Evolutionary conservation across 2,329 filamentous ascomycete species (phyloP).

Genomic region (Colletotrichum lentis): DNA sequence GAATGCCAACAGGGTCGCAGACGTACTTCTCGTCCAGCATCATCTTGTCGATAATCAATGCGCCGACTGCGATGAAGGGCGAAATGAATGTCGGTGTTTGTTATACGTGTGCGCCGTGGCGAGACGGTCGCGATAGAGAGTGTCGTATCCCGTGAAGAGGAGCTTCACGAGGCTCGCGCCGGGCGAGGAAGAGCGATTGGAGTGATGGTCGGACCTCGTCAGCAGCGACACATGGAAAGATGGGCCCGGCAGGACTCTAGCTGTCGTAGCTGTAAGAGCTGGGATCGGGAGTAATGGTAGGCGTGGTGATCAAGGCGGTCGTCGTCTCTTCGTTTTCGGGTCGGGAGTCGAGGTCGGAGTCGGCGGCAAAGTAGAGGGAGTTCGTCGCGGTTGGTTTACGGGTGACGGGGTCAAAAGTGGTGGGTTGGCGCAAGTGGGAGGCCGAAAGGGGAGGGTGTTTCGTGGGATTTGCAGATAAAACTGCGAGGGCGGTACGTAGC

Average conservation of each 20-base stretch:
- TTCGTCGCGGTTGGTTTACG: constrained; percentile 14
- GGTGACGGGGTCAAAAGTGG: constrained; percentile 21
- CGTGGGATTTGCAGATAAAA: constrained; percentile 36
- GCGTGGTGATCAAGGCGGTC: constrained; percentile 3
- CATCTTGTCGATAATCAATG: constrained; percentile 35
- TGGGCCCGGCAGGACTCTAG: constrained; percentile 19
- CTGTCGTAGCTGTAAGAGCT: constrained; percentile 4
- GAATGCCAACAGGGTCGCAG: constrained; percentile 30
- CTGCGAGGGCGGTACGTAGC: constrained; percentile 31
- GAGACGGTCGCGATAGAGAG: constrained; percentile 25
- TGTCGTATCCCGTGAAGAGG: constrained; percentile 28
- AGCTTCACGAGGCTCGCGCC: constrained; percentile 41
- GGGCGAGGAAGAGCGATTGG: constrained; percentile 38
- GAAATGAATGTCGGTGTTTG: constrained; percentile 30
- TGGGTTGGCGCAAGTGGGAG: constrained; percentile 29
- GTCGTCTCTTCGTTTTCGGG: constrained; percentile 20
- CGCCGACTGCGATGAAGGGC: constrained; percentile 21
- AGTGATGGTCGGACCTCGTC: constrained; percentile 27
- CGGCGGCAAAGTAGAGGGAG: constrained; percentile 18
- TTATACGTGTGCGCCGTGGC: constrained; percentile 24
- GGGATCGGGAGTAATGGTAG: not conserved
- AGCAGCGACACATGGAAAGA: constrained; percentile 37
- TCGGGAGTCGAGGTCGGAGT: not conserved
- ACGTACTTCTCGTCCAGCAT: constrained; percentile 40
- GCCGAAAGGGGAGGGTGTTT: constrained; percentile 33